Evolutionary conservation across 1,139 yeast species (phyloP).

Genomic region (Hyphopichia buzzinii): DNA sequence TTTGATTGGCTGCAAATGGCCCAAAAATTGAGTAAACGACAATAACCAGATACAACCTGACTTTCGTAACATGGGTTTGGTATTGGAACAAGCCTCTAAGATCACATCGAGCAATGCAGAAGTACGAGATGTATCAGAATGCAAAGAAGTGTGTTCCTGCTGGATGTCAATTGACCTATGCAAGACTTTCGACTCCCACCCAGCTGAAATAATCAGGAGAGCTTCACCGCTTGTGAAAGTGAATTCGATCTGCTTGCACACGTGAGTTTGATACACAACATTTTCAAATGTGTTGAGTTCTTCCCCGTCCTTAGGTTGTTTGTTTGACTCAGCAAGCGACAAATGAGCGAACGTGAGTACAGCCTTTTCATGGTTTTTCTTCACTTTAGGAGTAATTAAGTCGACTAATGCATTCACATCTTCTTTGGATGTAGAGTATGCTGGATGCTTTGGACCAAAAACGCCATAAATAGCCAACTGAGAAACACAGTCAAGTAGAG

Average conservation of each 20-base stretch:
- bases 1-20: conserved; percentile 42
- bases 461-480: conserved; percentile 65
- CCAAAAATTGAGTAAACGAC: conserved; percentile 74
- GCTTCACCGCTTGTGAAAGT: conserved; percentile 87
- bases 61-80: conserved; percentile 72
- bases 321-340: conserved; percentile 37
- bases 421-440: conserved; percentile 7
- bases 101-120: conserved; percentile 43
- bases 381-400: conserved; percentile 40
- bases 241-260: conserved; percentile 69
- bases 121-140: conserved; percentile 22
- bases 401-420: conserved; percentile 25
- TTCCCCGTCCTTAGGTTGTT: conserved; percentile 13
- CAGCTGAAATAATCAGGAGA: conserved; percentile 64
- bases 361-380: conserved; percentile 61
- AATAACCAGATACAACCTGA: conserved; percentile 87
- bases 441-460: conserved; percentile 30
- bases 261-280: conserved; percentile 55
- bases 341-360: conserved; percentile 56
- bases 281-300: conserved; percentile 37
- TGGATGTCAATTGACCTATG: conserved; percentile 52
- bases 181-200: conserved; percentile 70
- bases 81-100: conserved; percentile 51
- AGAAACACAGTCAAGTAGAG: conserved; percentile 46
- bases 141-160: conserved; percentile 20